Evolutionary conservation across 441 rosid genomes (phyloP).

Genomic region (Pelargonium exstipulatum): DNA sequence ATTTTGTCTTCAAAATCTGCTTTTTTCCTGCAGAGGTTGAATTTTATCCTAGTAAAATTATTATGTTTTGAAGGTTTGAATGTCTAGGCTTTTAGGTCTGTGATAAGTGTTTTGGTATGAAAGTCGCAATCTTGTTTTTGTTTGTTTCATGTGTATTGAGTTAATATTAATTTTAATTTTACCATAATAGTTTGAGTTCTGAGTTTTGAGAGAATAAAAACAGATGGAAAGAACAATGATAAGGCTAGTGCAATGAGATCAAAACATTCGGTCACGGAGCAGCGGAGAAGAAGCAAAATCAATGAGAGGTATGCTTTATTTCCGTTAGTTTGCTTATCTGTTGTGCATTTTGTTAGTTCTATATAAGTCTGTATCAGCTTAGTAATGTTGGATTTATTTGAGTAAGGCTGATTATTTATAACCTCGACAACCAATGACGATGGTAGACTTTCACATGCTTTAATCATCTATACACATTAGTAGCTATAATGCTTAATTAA

Average conservation of each 20-base stretch:
- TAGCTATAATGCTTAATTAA: no score
- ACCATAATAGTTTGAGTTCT: neutral
- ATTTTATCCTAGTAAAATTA: neutral
- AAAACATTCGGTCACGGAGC: conserved; percentile 6
- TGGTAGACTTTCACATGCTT: no score
- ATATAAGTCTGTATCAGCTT: neutral
- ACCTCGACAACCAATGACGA: no score
- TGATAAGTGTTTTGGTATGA: no score
- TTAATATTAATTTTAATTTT: neutral
- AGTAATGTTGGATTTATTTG: neutral
- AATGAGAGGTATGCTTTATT: neutral
- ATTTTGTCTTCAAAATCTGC: neutral
- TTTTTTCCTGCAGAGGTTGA: no score
- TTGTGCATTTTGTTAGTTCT: neutral
- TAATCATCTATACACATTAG: no score
- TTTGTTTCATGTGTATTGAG: no score
- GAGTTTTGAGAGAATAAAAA: neutral
- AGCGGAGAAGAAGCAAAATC: conserved; percentile 6
- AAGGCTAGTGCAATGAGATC: conserved; percentile 3
- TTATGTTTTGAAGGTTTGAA: neutral
- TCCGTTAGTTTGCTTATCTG: no score
- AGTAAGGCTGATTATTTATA: no score
- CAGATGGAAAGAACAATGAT: conserved; percentile 1
- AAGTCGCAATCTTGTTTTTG: no score
- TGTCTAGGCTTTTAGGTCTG: neutral